Conservation (phyloP, 2,329 filamentous ascomycete genomes). For the Monosporascus sp. region DNA sequence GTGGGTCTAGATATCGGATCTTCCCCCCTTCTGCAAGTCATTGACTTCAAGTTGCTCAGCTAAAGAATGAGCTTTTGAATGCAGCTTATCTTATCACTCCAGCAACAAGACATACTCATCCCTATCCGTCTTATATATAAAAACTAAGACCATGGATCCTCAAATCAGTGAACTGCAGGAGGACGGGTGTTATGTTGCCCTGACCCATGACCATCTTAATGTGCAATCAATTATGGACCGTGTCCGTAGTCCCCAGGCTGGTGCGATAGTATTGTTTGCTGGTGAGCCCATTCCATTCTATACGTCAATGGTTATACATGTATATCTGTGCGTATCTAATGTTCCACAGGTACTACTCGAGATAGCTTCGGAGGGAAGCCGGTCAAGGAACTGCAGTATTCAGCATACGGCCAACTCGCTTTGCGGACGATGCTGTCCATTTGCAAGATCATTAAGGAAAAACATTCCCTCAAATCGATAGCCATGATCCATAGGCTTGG, state of each 20-base stretch:
- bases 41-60: no score
- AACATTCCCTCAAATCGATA: slow-evolving; percentile 65
- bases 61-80: no score
- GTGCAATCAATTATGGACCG: slow-evolving; percentile 52
- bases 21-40: no score
- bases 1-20: no score
- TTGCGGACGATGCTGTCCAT: slow-evolving; percentile 64
- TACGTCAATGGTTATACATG: background rate
- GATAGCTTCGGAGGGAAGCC: slow-evolving; percentile 66
- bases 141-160: slow-evolving; percentile 14
- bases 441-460: slow-evolving; percentile 47
- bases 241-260: slow-evolving; percentile 68
- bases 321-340: slow-evolving; percentile 8
- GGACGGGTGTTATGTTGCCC: slow-evolving; percentile 57
- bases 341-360: slow-evolving; percentile 61
- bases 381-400: slow-evolving; percentile 72
- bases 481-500: slow-evolving; percentile 82
- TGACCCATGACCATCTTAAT: slow-evolving; percentile 60
- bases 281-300: slow-evolving; percentile 39
- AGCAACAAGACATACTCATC: background rate
- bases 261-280: slow-evolving; percentile 71
- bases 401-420: slow-evolving; percentile 65
- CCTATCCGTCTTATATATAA: background rate
- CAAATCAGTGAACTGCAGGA: slow-evolving; percentile 37
- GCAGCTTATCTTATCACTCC: no score